phyloP scores from a whole-genome alignment of 495 filamentous ascomycete genomes.

The Wilcoxina mikolae region DNA sequence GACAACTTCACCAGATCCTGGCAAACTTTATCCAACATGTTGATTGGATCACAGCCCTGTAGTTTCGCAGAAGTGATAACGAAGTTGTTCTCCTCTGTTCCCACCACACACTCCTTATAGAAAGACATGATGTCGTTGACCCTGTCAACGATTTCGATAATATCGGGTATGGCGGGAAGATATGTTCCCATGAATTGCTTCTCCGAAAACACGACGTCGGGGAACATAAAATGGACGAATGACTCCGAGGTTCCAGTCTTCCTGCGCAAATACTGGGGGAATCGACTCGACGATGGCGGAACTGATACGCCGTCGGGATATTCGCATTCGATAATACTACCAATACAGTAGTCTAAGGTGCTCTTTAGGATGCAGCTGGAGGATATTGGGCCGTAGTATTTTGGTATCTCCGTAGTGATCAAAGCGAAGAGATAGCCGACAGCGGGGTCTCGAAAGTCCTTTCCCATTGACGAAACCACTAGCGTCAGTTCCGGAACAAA shows the following conservation, averaged over 20 bases:
- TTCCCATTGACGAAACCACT: too few species aligned
- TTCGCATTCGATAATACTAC: not conserved
- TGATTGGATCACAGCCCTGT: not conserved
- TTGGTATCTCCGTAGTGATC: not conserved
- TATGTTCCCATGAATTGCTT: not conserved
- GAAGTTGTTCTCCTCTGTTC: slow-evolving; percentile 5
- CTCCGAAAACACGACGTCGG: slow-evolving; percentile 5
- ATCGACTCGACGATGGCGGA: not conserved
- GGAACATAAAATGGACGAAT: slow-evolving; percentile 2
- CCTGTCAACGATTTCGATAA: not conserved
- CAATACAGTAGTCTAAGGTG: not conserved
- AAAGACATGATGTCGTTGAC: slow-evolving; percentile 10
- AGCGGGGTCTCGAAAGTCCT: too few species aligned
- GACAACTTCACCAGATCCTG: too few species aligned
- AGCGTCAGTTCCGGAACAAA: too few species aligned
- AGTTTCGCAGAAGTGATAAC: not conserved
- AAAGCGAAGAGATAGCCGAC: too few species aligned
- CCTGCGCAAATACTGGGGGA: slow-evolving; percentile 3
- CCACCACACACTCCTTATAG: slow-evolving; percentile 7
- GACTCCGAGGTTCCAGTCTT: slow-evolving; percentile 7
- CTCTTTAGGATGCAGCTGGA: not conserved
- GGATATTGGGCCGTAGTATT: not conserved
- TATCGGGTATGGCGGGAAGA: slow-evolving; percentile 4
- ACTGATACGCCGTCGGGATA: not conserved
- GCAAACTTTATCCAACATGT: not conserved